Evolutionary conservation across 495 filamentous ascomycete genomes (phyloP).

Genomic region (Podospora fimiseda): DNA sequence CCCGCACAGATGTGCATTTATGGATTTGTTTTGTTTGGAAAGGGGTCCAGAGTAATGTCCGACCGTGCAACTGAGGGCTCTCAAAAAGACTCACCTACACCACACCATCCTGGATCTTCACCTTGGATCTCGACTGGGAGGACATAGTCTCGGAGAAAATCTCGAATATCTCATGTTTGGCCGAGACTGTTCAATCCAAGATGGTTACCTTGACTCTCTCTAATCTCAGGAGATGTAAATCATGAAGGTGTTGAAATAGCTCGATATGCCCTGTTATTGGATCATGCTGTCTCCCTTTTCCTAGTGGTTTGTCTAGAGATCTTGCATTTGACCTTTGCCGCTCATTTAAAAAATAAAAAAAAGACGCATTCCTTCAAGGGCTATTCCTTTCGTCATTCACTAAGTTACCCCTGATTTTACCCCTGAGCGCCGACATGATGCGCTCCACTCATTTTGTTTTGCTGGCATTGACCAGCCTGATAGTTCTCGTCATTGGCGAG

Average conservation of each 20-base stretch:
- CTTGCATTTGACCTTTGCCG: constrained; percentile 1
- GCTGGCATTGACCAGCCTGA: constrained; percentile 20
- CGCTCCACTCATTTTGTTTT: constrained; percentile 2
- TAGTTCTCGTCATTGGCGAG: constrained; percentile 6
- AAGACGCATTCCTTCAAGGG: constrained; percentile 2
- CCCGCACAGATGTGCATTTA: neutral
- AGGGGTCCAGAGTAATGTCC: constrained; percentile 9
- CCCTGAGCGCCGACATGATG: constrained; percentile 12
- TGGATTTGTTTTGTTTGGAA: constrained; percentile 7
- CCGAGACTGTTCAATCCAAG: neutral
- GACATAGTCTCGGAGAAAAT: constrained; percentile 8
- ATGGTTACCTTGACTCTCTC: constrained; percentile 22
- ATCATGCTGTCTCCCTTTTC: neutral
- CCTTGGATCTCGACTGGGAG: neutral
- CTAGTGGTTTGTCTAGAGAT: constrained; percentile 1
- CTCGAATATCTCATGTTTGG: constrained; percentile 5
- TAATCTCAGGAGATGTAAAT: constrained; percentile 10
- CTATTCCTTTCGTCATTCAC: constrained; percentile 4
- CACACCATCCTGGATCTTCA: neutral
- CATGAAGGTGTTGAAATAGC: constrained; percentile 13
- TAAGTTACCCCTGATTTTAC: constrained; percentile 2
- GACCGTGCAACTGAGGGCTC: neutral
- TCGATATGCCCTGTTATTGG: neutral
- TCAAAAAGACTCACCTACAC: no score
- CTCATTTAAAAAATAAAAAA: constrained; percentile 15